These are phyloP conservation scores for Russula olivacea DNA, from an alignment of 768 basidiomycete species.

Conservation along the genomic window DNA sequence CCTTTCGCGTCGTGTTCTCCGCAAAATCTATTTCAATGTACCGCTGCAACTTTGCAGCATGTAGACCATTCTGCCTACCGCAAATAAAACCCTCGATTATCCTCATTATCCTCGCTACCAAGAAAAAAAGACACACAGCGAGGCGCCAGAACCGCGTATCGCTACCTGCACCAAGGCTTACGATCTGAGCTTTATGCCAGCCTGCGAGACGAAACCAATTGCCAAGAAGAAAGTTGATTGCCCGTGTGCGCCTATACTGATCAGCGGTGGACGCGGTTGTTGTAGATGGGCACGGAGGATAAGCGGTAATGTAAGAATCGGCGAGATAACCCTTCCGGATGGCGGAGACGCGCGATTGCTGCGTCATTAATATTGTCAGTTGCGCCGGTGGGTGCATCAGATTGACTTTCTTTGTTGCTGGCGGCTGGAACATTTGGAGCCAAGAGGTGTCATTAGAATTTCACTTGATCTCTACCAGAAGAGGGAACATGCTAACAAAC, in stretches of 20 bases:
- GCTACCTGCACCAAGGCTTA: conserved; percentile 94
- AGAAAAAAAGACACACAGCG: conserved; percentile 47
- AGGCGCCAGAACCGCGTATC: conserved; percentile 95
- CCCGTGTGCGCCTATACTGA: conserved; percentile 88
- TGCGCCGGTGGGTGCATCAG: conserved; percentile 60
- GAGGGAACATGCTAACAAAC: conserved; percentile 2
- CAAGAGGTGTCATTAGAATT: not conserved
- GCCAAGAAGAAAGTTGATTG: conserved; percentile 72
- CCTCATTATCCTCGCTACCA: not conserved
- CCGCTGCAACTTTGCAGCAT: conserved; percentile 42
- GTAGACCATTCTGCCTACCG: conserved; percentile 47
- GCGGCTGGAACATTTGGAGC: conserved; percentile 1
- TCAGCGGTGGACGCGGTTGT: conserved; percentile 69
- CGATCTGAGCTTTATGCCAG: conserved; percentile 65
- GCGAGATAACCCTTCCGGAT: conserved; percentile 69
- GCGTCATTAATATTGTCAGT: conserved; percentile 89
- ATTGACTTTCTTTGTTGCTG: conserved; percentile 30
- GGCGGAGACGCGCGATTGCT: conserved; percentile 80
- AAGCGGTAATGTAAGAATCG: conserved; percentile 69
- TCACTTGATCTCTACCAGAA: conserved; percentile 8
- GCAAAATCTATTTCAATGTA: conserved; percentile 93
- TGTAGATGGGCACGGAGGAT: conserved; percentile 62
- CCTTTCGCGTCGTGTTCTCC: conserved; percentile 78
- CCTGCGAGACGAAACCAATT: conserved; percentile 40
- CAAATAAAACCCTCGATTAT: not conserved